Base-by-base conservation (phyloP, 2,329 filamentous ascomycete species). In the Penicillium sclerotiorum region DNA sequence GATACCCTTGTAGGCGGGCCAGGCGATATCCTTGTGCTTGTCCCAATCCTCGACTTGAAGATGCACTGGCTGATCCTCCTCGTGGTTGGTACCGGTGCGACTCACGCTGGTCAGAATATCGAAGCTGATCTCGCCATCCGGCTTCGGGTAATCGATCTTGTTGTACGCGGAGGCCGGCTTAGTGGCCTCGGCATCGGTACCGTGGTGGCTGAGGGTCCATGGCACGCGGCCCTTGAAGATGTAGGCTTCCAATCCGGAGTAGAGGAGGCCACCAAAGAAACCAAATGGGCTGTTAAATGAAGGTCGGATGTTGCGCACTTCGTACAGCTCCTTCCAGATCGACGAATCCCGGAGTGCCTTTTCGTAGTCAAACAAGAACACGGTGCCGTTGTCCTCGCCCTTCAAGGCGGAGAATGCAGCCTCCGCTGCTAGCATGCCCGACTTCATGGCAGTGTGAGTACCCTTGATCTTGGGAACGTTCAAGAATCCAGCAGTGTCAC, bases 391-490 rank as follows among this genome's bases (percentile, higher is more conserved):
- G 57, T 84, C 79, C 43, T 66, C 65, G 37, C 62, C 59, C 32
- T 76, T 75, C 21, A 99, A 77, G 2, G 94, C 94, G 21, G 81
- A 80, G 80, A 86, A 97, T 2, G 93, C 85, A 23, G 94, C 89
- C 74, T 97, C 90, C 35, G 93, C 94, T 5, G 94, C 94, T 43
- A 99, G 80, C 88, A 99, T 97, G 54, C 93, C 94, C 1, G 90
- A 95, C 67, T 92, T 90, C 90, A 99, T 97, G 45, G 94, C 91
- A 40, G 94, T 96, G 73, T 99, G 94, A 0, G 93, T 96, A 50
- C 94, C 94, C 77, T 99, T 99, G 73, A 99, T 90, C 78, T 99
- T 99, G 57, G 94, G 94, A 13, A 99, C 88, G 66, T 99, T 99
- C 72, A 99, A 81, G 67, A 99, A 96, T 5, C 94, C 94, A 22